Percentiles rank a stretch among this genome's conserved stretches.
Evolutionary conservation across 2,329 filamentous ascomycete genomes (phyloP).

Genomic region (Dactylellina haptotyla): DNA sequence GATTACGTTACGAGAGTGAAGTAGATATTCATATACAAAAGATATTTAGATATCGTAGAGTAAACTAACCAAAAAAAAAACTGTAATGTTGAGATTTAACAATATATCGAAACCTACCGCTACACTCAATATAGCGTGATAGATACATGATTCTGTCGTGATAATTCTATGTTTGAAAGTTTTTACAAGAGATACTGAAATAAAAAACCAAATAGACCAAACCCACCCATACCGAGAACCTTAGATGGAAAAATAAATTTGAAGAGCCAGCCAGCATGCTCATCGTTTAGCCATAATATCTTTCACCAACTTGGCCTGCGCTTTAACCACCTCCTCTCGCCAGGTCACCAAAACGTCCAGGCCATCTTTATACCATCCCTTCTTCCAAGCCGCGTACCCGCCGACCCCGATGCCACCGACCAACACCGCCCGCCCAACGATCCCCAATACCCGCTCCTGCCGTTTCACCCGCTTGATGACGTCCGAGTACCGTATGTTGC

Average conservation of each 20-base stretch:
- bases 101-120: neutral
- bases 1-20: too few species aligned
- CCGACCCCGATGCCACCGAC: slow-evolving; percentile 57
- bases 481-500: slow-evolving; percentile 88
- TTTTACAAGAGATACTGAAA: too few species aligned
- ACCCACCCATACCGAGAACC: neutral
- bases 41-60: too few species aligned
- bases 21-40: too few species aligned
- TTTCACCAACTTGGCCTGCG: slow-evolving; percentile 7
- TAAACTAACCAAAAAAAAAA: neutral
- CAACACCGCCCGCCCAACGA: slow-evolving; percentile 62
- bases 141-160: neutral
- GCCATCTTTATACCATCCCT: slow-evolving; percentile 36
- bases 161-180: too few species aligned
- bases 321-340: slow-evolving; percentile 34
- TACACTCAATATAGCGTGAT: slow-evolving; percentile 9
- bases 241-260: neutral
- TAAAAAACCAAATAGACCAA: too few species aligned
- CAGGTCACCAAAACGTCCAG: slow-evolving; percentile 21
- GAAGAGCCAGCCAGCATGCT: neutral
- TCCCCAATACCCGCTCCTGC: slow-evolving; percentile 73
- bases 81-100: neutral
- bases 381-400: slow-evolving; percentile 25
- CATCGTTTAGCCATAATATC: slow-evolving; percentile 9
- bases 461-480: slow-evolving; percentile 75